A percentile compares a stretch with the other conserved stretches of the same genome.
These are phyloP conservation scores for Aspergillus eucalypticola DNA, from an alignment of 2,329 filamentous ascomycete species.

Conservation along the genomic window DNA sequence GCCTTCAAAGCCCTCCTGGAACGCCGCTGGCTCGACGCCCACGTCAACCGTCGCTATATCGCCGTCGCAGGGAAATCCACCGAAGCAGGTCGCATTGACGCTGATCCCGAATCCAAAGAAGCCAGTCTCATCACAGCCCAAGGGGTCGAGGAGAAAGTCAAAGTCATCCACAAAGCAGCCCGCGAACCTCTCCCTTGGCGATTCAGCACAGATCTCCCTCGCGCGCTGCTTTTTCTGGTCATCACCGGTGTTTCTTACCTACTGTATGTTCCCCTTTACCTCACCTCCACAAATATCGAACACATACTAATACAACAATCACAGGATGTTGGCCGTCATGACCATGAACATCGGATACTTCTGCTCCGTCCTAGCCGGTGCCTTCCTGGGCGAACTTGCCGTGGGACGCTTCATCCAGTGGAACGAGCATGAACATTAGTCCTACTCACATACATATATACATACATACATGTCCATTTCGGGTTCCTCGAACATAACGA, in stretches of 20 bases:
- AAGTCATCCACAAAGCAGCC: conserved; percentile 65
- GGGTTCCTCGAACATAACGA: background rate
- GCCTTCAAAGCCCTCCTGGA: conserved; percentile 65
- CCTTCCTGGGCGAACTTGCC: conserved; percentile 82
- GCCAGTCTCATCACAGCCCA: conserved; percentile 69
- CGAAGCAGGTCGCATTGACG: conserved; percentile 60
- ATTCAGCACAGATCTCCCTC: conserved; percentile 73
- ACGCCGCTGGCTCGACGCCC: conserved; percentile 67
- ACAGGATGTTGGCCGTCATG: conserved; percentile 89
- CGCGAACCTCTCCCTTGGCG: conserved; percentile 68
- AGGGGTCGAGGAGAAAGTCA: conserved; percentile 77
- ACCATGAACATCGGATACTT: conserved; percentile 86
- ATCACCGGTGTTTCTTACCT: conserved; percentile 80
- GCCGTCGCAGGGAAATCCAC: conserved; percentile 66
- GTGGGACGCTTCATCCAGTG: conserved; percentile 67
- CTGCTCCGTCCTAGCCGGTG: conserved; percentile 71
- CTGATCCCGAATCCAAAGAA: conserved; percentile 63
- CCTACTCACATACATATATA: background rate
- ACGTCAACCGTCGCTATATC: conserved; percentile 74
- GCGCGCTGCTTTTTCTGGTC: conserved; percentile 69
- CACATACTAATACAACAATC: no score
- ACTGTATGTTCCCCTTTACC: conserved; percentile 61
- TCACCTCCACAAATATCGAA: background rate
- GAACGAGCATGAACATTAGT: conserved; percentile 32
- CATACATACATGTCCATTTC: background rate